Conservation (phyloP, 2,329 filamentous ascomycete species). For the Xylariales sp. region DNA sequence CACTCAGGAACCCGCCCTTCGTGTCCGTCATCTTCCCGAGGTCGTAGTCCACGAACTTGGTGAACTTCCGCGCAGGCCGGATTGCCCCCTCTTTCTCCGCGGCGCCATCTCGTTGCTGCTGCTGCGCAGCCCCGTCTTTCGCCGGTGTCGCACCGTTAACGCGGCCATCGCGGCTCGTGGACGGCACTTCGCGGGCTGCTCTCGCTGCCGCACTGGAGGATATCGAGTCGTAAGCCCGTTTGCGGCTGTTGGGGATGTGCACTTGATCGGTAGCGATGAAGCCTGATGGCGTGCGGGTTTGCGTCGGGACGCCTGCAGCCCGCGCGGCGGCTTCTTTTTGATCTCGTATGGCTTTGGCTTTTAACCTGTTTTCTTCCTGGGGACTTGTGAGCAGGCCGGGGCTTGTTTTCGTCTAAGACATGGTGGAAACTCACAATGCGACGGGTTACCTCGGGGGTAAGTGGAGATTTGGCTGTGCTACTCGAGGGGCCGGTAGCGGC, state of each 20-base stretch:
- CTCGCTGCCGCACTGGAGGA: slow-evolving; percentile 56
- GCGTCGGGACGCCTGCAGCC: slow-evolving; percentile 56
- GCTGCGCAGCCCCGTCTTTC: slow-evolving; percentile 39
- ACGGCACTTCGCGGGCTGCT: slow-evolving; percentile 52
- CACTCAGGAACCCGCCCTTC: slow-evolving; percentile 93
- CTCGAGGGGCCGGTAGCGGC: slow-evolving; percentile 44
- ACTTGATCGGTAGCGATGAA: slow-evolving; percentile 78
- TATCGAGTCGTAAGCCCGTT: slow-evolving; percentile 76
- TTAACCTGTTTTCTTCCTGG: slow-evolving; percentile 87
- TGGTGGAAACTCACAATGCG: slow-evolving; percentile 61
- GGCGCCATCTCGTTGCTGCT: slow-evolving; percentile 36
- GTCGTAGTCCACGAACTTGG: slow-evolving; percentile 96
- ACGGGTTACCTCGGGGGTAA: slow-evolving; percentile 65
- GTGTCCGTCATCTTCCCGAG: slow-evolving; percentile 98
- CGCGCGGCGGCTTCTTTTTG: slow-evolving; percentile 74
- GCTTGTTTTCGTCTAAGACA: neutral
- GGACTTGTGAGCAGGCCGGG: neutral
- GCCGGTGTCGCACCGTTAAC: slow-evolving; percentile 51
- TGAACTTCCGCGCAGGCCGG: slow-evolving; percentile 85
- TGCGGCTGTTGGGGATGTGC: slow-evolving; percentile 69
- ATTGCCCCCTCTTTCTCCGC: slow-evolving; percentile 58
- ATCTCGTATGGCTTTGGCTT: slow-evolving; percentile 86
- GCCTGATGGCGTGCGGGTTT: slow-evolving; percentile 69
- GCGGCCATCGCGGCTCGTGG: slow-evolving; percentile 77
- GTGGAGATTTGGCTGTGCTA: slow-evolving; percentile 56